Evolutionary conservation across 73 alveolate genomes (phyloP).

Genomic region (Durusdinium trenchii): DNA sequence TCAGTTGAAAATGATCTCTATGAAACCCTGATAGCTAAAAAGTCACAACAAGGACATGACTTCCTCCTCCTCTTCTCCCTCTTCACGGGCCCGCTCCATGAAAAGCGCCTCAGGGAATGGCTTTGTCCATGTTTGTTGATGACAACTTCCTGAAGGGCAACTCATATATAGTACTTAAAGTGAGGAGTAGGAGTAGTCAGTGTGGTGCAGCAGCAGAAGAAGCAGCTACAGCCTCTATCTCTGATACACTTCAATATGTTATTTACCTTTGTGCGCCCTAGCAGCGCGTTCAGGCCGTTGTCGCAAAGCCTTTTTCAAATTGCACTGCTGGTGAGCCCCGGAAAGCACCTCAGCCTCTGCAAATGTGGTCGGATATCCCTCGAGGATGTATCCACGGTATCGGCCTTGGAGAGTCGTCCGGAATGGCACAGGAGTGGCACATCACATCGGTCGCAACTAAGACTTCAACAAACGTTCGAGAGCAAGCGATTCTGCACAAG

Average conservation of each 20-base stretch:
- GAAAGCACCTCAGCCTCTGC: conserved; percentile 77
- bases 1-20: too few species aligned
- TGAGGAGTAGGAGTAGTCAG: too few species aligned
- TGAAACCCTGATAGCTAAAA: too few species aligned
- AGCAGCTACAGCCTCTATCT: too few species aligned
- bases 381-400: conserved; percentile 89
- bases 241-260: too few species aligned
- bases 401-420: conserved; percentile 12
- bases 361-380: conserved; percentile 70
- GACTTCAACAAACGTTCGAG: conserved; percentile 59
- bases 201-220: too few species aligned
- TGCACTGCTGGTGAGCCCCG: background rate
- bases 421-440: background rate
- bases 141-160: background rate
- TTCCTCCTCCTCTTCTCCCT: conserved; percentile 64
- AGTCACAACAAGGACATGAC: too few species aligned
- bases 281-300: too few species aligned
- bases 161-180: too few species aligned
- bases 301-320: background rate
- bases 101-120: conserved; percentile 27
- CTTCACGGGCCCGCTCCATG: conserved; percentile 68
- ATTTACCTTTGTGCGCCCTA: too few species aligned
- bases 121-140: background rate
- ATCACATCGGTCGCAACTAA: background rate
- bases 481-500: conserved; percentile 76